Evolutionary conservation across 108 stramenopile species (phyloP), one percentile per base, ranked within the genome.

Genomic region (Cyclotella sp.): DNA sequence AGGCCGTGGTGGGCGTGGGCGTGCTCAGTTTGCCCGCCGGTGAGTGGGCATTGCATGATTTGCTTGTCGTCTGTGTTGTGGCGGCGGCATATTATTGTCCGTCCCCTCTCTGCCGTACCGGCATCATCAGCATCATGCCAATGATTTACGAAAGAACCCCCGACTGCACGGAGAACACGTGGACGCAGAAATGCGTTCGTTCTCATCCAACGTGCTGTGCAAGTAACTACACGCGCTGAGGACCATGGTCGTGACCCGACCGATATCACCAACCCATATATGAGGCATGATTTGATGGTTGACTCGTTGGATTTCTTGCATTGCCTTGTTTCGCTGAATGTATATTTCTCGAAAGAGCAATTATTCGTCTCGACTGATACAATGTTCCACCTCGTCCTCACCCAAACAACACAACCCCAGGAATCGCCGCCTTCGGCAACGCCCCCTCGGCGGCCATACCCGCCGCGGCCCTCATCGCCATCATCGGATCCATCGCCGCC

Each of bases 1-100:
- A 98, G 91, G 92, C 89, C 54, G 88, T 97, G 70, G 91, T 95
- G 26, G 97, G 97, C 22, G 95, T 95, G 18, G 96, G 97, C 13
- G 95, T 95, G 34, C 86, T 98, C 14, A 84, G 91, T 68, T 84
- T 98, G 54, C 97, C 97, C 22, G 92, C 90, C 16, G 76, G 79
- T 84, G 70, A 77, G 84, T 77, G 43, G 40, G 34, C n/a, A n/a
- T n/a, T n/a, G n/a, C 22, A 22, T 47, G 27, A 34, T 63, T 41
- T 27, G 29, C 8, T 54, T 54, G 21, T 19, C 24, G 55, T 26
- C n/a, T 49, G 47, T 49, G 18, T 7, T 3, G 9, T 49, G 15
- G n/a, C n/a, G n/a, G n/a, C n/a, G n/a, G n/a, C n/a, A n/a, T n/a
- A 9, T 49, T 49, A 9, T n/a, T 49, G 15, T 49, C 18, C 47